Percentiles rank a stretch among this genome's conserved stretches.
phyloP scores from a whole-genome alignment of 192 early-diverging fungal species.

The Mycoemilia scoparia region DNA sequence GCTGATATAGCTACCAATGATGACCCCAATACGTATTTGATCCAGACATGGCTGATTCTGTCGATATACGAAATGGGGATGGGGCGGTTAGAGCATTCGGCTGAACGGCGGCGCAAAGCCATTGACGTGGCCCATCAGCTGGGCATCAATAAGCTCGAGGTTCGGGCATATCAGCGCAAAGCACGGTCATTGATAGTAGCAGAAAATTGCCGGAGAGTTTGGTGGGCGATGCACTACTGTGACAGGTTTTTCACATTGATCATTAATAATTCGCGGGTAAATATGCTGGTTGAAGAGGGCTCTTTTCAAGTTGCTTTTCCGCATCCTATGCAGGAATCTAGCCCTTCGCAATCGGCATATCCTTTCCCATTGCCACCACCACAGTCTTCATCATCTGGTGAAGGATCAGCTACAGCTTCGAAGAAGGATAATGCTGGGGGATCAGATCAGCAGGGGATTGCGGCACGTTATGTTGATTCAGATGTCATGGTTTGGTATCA shows the following conservation, averaged over 20 bases:
- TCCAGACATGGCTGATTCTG: slow-evolving; percentile 28
- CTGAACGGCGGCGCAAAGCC: slow-evolving; percentile 17
- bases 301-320: slow-evolving; percentile 27
- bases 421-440: not conserved
- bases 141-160: slow-evolving; percentile 25
- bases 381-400: too few relatives aligned
- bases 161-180: slow-evolving; percentile 24
- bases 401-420: too few relatives aligned
- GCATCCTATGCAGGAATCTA: slow-evolving; percentile 26
- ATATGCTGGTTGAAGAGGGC: slow-evolving; percentile 23
- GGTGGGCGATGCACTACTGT: slow-evolving; percentile 29
- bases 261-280: slow-evolving; percentile 19
- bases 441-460: slow-evolving; percentile 10
- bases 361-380: too few relatives aligned
- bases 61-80: slow-evolving; percentile 32
- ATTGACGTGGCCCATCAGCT: slow-evolving; percentile 27
- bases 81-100: slow-evolving; percentile 24
- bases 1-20: slow-evolving; percentile 28
- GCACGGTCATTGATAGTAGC: slow-evolving; percentile 30
- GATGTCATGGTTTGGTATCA: slow-evolving; percentile 31
- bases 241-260: slow-evolving; percentile 28
- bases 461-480: slow-evolving; percentile 29
- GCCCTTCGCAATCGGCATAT: slow-evolving; percentile 18
- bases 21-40: slow-evolving; percentile 31
- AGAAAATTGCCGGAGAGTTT: slow-evolving; percentile 29